Evolutionary conservation across 139 green algal genomes (phyloP).

Genomic region (Chlorella sorokiniana): DNA sequence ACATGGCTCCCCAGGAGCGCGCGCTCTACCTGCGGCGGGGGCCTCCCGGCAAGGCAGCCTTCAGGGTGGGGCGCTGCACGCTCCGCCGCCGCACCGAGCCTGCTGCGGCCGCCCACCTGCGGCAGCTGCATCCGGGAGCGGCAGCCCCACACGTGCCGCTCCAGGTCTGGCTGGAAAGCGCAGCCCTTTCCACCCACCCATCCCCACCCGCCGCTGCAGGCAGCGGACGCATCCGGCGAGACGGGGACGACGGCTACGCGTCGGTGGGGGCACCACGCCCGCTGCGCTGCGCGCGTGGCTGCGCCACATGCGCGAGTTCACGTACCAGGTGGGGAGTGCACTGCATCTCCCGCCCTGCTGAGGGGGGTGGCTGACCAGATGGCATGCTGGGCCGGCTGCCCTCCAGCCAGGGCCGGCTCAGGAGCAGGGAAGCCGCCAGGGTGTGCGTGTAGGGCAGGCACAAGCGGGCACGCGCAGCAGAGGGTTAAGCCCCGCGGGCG

Average conservation of each 20-base stretch:
- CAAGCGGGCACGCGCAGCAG: no score
- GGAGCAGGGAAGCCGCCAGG: no score
- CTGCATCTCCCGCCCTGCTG: no score
- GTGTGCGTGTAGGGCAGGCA: no score
- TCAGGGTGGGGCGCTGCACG: conserved; percentile 4
- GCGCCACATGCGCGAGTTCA: conserved; percentile 49
- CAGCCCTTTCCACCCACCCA: background rate
- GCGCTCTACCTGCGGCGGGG: conserved; percentile 61
- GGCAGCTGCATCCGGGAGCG: no score
- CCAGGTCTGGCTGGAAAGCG: background rate
- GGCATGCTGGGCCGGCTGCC: no score
- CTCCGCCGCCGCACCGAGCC: no score
- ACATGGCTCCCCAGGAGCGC: conserved; percentile 71
- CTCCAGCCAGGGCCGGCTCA: no score
- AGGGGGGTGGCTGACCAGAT: no score
- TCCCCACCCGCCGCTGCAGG: background rate
- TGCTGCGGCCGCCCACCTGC: no score
- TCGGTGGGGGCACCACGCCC: conserved; percentile 48
- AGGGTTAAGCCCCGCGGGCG: no score
- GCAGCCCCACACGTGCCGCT: background rate
- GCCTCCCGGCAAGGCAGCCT: background rate
- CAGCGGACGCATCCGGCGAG: conserved; percentile 9
- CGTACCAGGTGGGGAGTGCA: conserved; percentile 37
- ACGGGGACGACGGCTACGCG: conserved; percentile 43
- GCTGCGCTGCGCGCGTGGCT: conserved; percentile 50